A percentile compares a stretch with the other conserved stretches of the same genome.
Evolutionary conservation across 768 basidiomycete species (phyloP).

Genomic region (Lyophyllum shimeji): DNA sequence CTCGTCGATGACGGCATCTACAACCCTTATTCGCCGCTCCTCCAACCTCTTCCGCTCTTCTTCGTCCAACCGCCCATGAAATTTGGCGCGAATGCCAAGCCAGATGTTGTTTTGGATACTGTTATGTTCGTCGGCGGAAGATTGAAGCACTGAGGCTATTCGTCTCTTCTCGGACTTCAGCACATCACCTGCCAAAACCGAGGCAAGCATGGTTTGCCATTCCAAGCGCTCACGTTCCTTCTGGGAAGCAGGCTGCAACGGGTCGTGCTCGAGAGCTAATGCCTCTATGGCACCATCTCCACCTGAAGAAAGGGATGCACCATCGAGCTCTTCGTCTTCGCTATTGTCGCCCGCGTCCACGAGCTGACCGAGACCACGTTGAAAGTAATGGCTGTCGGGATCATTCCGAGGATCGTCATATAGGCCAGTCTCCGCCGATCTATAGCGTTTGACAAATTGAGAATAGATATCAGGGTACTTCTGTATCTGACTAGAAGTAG

Average conservation of each 20-base stretch:
- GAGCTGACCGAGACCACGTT: slow-evolving; percentile 66
- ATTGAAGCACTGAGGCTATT: slow-evolving; percentile 77
- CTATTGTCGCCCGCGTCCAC: slow-evolving; percentile 70
- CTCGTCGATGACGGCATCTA: slow-evolving; percentile 84
- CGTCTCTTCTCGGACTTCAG: slow-evolving; percentile 93
- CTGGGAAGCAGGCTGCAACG: slow-evolving; percentile 63
- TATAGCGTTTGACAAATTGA: slow-evolving; percentile 77
- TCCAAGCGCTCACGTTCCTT: slow-evolving; percentile 84
- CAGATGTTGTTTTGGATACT: slow-evolving; percentile 73
- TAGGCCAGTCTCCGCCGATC: slow-evolving; percentile 54
- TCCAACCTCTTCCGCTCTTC: slow-evolving; percentile 84
- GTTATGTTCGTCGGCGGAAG: slow-evolving; percentile 67
- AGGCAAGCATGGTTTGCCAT: slow-evolving; percentile 95
- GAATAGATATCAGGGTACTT: slow-evolving; percentile 66
- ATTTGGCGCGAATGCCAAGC: slow-evolving; percentile 87
- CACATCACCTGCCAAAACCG: slow-evolving; percentile 92
- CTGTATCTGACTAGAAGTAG: slow-evolving; percentile 14
- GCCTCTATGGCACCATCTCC: slow-evolving; percentile 49
- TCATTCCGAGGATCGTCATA: slow-evolving; percentile 74
- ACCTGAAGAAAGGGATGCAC: slow-evolving; percentile 38
- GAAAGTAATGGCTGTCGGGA: slow-evolving; percentile 82
- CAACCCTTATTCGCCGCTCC: slow-evolving; percentile 76
- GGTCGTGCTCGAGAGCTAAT: slow-evolving; percentile 58
- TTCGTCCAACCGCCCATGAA: slow-evolving; percentile 74
- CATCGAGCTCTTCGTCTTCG: slow-evolving; percentile 69